These are phyloP conservation scores for Santalum album DNA, from an alignment of 164 flowering plant species.

Conservation along the genomic window DNA sequence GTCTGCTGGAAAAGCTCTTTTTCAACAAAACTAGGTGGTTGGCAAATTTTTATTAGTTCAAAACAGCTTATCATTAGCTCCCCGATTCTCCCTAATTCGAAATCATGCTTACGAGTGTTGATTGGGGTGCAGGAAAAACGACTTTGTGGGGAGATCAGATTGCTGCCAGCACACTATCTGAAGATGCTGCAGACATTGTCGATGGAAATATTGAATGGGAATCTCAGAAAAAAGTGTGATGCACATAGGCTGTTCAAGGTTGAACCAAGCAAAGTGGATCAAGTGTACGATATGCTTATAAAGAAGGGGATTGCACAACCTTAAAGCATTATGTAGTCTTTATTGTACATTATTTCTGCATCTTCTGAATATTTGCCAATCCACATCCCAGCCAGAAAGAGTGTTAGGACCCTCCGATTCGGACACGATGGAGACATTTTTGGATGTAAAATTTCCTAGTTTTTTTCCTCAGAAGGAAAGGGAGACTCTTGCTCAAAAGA, in stretches of 20 bases:
- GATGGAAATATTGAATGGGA: conserved; percentile 48
- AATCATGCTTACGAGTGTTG: neutral
- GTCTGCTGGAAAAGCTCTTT: too few species aligned
- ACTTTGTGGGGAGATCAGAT: conserved; percentile 60
- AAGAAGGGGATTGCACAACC: conserved; percentile 51
- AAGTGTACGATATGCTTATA: conserved; percentile 72
- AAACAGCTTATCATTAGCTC: neutral
- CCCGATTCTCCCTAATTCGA: neutral
- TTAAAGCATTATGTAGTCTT: conserved; percentile 5
- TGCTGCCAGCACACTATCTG: conserved; percentile 74
- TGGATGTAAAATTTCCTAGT: too few species aligned
- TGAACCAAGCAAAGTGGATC: conserved; percentile 68
- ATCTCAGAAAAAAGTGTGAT: conserved; percentile 52
- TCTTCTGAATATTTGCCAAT: too few species aligned
- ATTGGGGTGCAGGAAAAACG: conserved; percentile 52
- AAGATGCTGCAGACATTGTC: conserved; percentile 60
- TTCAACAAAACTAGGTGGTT: too few species aligned
- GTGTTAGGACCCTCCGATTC: too few species aligned
- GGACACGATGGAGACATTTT: too few species aligned
- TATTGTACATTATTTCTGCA: too few species aligned
- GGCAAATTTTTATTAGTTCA: too few species aligned
- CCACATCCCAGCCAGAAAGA: too few species aligned
- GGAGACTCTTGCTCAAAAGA: too few species aligned
- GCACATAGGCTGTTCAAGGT: conserved; percentile 66
- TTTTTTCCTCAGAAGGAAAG: too few species aligned